Evolutionary conservation across 495 filamentous ascomycete genomes (phyloP).

Genomic region (Hypoxylon lienhwacheense): DNA sequence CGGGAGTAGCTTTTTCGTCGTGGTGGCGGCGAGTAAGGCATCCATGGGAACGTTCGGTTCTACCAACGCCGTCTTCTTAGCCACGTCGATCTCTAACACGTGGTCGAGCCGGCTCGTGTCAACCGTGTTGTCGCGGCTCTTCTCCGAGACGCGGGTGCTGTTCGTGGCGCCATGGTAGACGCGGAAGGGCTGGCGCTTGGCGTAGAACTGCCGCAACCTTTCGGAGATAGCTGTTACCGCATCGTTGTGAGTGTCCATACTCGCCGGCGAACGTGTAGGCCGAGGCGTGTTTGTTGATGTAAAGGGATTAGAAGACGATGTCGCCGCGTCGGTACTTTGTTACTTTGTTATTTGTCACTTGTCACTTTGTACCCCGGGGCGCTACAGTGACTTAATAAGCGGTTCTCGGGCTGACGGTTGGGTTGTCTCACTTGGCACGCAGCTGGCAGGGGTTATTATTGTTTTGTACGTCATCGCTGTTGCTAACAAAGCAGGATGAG

Average conservation of each 20-base stretch:
- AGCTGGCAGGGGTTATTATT: too few relatives aligned
- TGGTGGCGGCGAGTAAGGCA: conserved; percentile 54
- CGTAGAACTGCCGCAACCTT: conserved; percentile 54
- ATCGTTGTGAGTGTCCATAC: conserved; percentile 47
- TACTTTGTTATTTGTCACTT: too few relatives aligned
- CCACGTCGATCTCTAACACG: conserved; percentile 56
- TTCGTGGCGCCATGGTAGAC: conserved; percentile 77
- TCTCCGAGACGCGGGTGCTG: conserved; percentile 59
- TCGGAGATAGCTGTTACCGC: conserved; percentile 49
- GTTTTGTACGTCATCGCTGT: too few relatives aligned
- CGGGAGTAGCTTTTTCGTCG: conserved; percentile 56
- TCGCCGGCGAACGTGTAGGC: not conserved
- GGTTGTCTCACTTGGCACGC: too few relatives aligned
- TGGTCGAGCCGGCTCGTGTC: conserved; percentile 57
- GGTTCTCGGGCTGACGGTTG: too few relatives aligned
- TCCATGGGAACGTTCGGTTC: conserved; percentile 71
- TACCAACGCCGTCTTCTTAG: conserved; percentile 51
- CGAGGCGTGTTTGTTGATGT: too few relatives aligned
- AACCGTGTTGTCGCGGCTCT: conserved; percentile 51
- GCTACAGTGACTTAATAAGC: too few relatives aligned
- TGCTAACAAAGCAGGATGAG: too few relatives aligned
- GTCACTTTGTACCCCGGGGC: too few relatives aligned
- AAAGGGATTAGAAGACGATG: too few relatives aligned
- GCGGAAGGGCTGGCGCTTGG: conserved; percentile 60
- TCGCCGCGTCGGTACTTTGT: too few relatives aligned